Base-by-base conservation (phyloP, 2,329 filamentous ascomycete genomes). In the Fusarium multiceps region DNA sequence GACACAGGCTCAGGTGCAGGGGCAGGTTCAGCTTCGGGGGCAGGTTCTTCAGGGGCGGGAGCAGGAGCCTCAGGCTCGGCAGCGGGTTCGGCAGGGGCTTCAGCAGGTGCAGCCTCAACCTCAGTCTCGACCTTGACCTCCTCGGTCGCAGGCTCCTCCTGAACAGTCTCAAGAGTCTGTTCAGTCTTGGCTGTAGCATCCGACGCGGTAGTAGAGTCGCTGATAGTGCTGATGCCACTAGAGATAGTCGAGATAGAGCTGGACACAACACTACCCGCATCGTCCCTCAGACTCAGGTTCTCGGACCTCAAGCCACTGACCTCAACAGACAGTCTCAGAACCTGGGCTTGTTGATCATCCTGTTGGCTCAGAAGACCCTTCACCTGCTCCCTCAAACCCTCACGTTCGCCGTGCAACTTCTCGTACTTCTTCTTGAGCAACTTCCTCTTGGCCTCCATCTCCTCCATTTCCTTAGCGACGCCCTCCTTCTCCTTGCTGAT, bases 341-440 rank as follows among this genome's bases (percentile, higher is more conserved):
- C 69, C 20, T 73, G 68, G 0, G 74, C 73, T 2, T 67, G 60
- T 6, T 55, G 41, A 27, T 76, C 74, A 23, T 75, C 74, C 21
- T 76, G 74, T 1, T 76, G 70, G 14, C 48, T 59, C 34, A 75
- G 20, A 10, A 76, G 20, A 1, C 67, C 68, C 13, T 55, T 48
- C 4, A 76, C 59, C 23, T 76, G 69, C n/a, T 60, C 55, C 16
- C 61, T 59, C 9, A 74, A 47, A 27, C 42, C 61, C 21, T 69
- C 70, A 16, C 68, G 74, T 20, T 75, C 68, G 1, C 48, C 59
- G 7, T 55, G 57, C 16, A 76, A 18, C 27, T 65, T 60, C 57
- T 74, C 69, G 11, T 70, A 64, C 23, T 68, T 69, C 63, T 73
- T 74, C 68, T 74, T 72, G 27, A 76, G 50, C 50, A 73, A 71